Evolutionary conservation across 176 grass and related monocot species (phyloP).

Genomic region (Saccharum officinarum): DNA sequence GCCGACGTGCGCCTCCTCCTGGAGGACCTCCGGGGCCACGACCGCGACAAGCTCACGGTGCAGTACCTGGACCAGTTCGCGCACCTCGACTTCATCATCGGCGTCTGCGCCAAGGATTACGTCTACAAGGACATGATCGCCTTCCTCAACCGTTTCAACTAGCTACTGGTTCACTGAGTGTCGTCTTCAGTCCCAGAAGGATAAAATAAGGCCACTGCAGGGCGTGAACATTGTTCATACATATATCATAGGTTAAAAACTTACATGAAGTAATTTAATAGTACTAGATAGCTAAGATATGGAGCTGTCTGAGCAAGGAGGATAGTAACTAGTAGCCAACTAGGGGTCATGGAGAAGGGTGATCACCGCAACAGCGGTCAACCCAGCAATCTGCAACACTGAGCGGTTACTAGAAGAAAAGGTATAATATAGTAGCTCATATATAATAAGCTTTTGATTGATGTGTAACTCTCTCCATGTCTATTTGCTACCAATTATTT

Average conservation of each 20-base stretch:
- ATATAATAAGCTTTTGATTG: no score
- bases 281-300: not conserved
- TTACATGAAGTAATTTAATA: not conserved
- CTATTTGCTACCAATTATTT: no score
- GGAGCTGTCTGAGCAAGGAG: not conserved
- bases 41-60: constrained; percentile 49
- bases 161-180: not conserved
- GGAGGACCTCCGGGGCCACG: constrained; percentile 56
- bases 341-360: no score
- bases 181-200: not conserved
- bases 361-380: no score
- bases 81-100: constrained; percentile 77
- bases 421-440: no score
- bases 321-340: no score
- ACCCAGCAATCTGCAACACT: no score
- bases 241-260: not conserved
- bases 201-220: not conserved
- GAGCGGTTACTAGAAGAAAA: no score
- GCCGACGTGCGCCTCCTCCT: constrained; percentile 54
- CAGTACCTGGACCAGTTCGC: constrained; percentile 70
- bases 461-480: no score
- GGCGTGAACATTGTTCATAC: not conserved
- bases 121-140: constrained; percentile 63
- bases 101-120: constrained; percentile 59
- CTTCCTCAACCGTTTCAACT: constrained; percentile 54